Base-by-base conservation (phyloP, 2,329 filamentous ascomycete genomes). In the Rhynchosporium graminicola region DNA sequence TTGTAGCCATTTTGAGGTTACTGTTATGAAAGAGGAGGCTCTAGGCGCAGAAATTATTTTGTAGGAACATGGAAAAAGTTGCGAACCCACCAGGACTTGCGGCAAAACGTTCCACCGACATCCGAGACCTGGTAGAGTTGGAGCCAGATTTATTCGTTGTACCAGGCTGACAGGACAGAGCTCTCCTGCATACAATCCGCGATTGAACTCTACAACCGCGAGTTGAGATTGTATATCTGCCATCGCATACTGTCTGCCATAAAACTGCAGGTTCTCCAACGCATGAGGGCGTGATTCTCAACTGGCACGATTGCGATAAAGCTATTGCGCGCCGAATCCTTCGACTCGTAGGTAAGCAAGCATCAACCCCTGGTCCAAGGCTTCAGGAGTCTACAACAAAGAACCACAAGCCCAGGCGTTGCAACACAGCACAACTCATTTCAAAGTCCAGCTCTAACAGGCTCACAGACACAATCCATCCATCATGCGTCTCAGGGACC, bases 1-100 rank as follows among this genome's bases (percentile, higher is more conserved):
- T 52, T 51, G 81, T 76, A 28, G 85, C 79, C 79, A 86, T 80
- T 31, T 45, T 61, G 54, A 28, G 54, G 31, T 58, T 63, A 20
- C 42, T 47, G 55, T 33, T 57, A 28, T 9, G n/a, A n/a, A 38
- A 7, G 48, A 52, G 48, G 31, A 33, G 31, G 38, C 2, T 52
- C 4, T 20, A 20, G 20, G 20, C 20, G 20, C 20, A 20, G 20
- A 20, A 20, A 20, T 20, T 1, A 20, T 20, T 20, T 20, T 20
- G 20, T 20, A 20, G 20, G 20, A 20, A 20, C 20, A 20, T 20
- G 20, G 20, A 20, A 20, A 20, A 20, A 20, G 20, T 20, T 20
- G 20, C 20, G 33, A 42, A 42, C 38, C 29, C 13, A 10, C 33
- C 54, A 59, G 62, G 33, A 36, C 9, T 36, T 20, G 10, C 43